Conservation (phyloP, 345 rosid species). For the Eucalyptus dawsonii region DNA sequence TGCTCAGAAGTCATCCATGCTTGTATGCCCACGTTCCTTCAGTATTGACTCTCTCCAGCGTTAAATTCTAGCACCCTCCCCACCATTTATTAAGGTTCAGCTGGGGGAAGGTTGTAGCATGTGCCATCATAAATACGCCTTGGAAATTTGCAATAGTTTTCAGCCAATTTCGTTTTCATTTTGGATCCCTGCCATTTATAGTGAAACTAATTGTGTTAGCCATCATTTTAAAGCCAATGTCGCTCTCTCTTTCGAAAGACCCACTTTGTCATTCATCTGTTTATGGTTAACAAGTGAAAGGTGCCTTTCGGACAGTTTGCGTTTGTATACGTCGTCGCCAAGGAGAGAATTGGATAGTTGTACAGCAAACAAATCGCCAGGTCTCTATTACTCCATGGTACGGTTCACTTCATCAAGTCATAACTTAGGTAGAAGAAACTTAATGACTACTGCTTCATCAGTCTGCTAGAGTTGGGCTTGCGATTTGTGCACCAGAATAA, state of each 20-base stretch:
- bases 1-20: neutral
- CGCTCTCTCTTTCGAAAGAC: neutral
- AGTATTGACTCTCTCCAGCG: neutral
- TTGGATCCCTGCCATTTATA: neutral
- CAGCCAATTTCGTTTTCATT: neutral
- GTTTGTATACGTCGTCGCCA: neutral
- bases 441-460: neutral
- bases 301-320: neutral
- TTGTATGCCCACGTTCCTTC: neutral
- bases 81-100: neutral
- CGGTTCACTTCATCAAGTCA: neutral
- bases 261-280: neutral
- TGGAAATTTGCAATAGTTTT: neutral
- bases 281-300: neutral
- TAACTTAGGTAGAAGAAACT: neutral
- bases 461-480: neutral
- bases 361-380: neutral
- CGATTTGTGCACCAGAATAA: neutral
- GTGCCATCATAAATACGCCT: neutral
- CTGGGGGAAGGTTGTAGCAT: neutral
- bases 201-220: neutral
- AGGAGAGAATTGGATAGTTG: neutral
- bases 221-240: neutral
- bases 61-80: neutral
- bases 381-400: neutral